These are phyloP conservation scores for Kodamaea kaohsiungensis DNA, from an alignment of 805 yeast genomes.

Conservation along the genomic window DNA sequence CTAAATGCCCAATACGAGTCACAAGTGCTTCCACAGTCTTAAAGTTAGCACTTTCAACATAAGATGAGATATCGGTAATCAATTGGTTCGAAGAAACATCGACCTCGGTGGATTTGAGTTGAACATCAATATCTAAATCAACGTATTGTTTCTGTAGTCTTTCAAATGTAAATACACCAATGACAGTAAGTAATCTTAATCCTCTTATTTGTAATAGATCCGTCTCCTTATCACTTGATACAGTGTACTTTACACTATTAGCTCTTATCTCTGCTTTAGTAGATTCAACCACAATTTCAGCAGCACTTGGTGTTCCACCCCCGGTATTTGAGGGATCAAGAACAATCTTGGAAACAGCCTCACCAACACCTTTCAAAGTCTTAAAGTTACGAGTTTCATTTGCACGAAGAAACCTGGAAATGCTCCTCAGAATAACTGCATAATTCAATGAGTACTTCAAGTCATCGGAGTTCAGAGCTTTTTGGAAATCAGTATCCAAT, in stretches of 20 bases:
- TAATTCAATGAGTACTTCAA: constrained; percentile 82
- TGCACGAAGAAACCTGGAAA: constrained; percentile 52
- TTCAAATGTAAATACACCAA: constrained; percentile 93
- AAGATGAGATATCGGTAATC: constrained; percentile 51
- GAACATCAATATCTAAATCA: constrained; percentile 51
- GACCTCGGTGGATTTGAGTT: constrained; percentile 15
- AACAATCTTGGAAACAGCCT: constrained; percentile 45
- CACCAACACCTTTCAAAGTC: constrained; percentile 49
- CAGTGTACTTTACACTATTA: constrained; percentile 43
- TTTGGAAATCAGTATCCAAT: constrained; percentile 64
- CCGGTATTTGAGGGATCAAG: constrained; percentile 46
- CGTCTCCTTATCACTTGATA: constrained; percentile 26
- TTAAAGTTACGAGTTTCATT: constrained; percentile 42
- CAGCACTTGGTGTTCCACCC: constrained; percentile 37
- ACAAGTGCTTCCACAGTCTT: constrained; percentile 94
- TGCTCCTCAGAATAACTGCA: constrained; percentile 73
- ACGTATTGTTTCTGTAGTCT: constrained; percentile 80
- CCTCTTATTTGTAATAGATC: constrained; percentile 45
- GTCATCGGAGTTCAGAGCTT: constrained; percentile 82
- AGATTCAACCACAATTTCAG: constrained; percentile 41
- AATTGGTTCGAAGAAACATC: constrained; percentile 22
- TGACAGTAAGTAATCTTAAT: constrained; percentile 66
- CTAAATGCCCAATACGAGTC: constrained; percentile 62
- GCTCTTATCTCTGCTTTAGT: constrained; percentile 63
- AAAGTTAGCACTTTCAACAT: constrained; percentile 78